Evolutionary conservation across 2,329 filamentous ascomycete genomes (phyloP).

Genomic region (Fusarium tupiense): DNA sequence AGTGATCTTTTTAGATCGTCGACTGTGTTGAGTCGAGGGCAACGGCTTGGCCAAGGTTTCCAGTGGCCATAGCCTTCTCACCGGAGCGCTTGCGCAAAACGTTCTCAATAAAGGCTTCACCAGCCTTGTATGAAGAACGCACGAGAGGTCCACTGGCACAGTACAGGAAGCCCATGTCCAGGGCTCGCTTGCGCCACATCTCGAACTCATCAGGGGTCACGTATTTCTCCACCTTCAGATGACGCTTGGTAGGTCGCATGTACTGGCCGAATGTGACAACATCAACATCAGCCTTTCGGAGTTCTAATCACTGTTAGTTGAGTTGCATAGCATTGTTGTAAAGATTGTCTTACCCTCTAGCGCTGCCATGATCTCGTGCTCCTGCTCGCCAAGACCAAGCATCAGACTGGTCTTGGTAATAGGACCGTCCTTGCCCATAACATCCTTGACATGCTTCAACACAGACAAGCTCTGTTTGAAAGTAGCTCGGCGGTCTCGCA

Average conservation of each 20-base stretch:
- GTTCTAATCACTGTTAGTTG: conserved; percentile 59
- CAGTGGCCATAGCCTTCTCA: conserved; percentile 50
- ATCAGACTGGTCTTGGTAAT: conserved; percentile 99
- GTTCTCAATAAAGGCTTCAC: conserved; percentile 98
- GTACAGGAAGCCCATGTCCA: conserved; percentile 97
- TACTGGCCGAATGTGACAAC: conserved; percentile 99
- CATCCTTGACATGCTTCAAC: conserved; percentile 81
- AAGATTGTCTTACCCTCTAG: conserved; percentile 65
- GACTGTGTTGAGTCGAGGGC: conserved; percentile 48
- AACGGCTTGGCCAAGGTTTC: conserved; percentile 52
- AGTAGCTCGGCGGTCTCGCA: conserved; percentile 88
- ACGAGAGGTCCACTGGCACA: conserved; percentile 94
- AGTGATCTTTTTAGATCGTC: conserved; percentile 27
- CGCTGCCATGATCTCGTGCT: conserved; percentile 83
- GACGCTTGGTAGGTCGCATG: conserved; percentile 97
- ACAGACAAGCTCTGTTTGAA: conserved; percentile 88
- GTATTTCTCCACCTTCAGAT: conserved; percentile 97
- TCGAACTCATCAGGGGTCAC: conserved; percentile 93
- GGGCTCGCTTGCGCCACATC: conserved; percentile 85
- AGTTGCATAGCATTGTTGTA: not conserved
- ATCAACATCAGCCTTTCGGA: conserved; percentile 84
- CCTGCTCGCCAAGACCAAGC: conserved; percentile 93
- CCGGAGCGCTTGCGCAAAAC: conserved; percentile 84
- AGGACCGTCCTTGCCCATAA: conserved; percentile 71
- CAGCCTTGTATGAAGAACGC: conserved; percentile 95